These are phyloP conservation scores for Boletellus emodensis DNA, from an alignment of 768 basidiomycete genomes.

Conservation along the genomic window DNA sequence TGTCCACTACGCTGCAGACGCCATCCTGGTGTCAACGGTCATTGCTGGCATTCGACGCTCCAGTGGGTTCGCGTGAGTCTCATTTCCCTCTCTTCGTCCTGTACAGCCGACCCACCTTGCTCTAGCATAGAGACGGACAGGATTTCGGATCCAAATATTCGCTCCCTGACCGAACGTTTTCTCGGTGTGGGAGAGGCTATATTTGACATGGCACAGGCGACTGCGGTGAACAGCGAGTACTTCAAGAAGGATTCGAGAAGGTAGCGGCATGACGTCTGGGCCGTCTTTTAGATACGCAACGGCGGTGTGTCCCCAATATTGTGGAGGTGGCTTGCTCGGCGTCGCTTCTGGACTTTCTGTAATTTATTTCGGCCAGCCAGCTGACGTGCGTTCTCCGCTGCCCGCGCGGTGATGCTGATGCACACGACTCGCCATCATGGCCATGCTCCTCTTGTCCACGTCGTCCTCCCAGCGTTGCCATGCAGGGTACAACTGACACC, in stretches of 20 bases:
- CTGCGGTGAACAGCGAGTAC: slow-evolving; percentile 82
- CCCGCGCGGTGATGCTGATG: slow-evolving; percentile 4
- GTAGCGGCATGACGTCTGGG: slow-evolving; percentile 12
- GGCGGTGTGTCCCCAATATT: slow-evolving; percentile 3
- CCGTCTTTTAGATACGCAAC: not conserved
- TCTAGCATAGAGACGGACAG: slow-evolving; percentile 59
- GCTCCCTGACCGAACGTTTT: slow-evolving; percentile 75
- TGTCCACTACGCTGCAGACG: slow-evolving; percentile 80
- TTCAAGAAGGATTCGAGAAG: slow-evolving; percentile 58
- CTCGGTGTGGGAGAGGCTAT: slow-evolving; percentile 84
- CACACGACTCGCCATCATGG: slow-evolving; percentile 3
- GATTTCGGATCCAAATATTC: slow-evolving; percentile 75
- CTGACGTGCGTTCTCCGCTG: slow-evolving; percentile 23
- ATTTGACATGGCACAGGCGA: slow-evolving; percentile 80
- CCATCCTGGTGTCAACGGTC: slow-evolving; percentile 81
- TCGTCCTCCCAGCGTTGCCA: not conserved
- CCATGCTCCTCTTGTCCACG: slow-evolving; percentile 7
- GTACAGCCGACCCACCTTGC: slow-evolving; percentile 1
- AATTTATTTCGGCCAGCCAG: slow-evolving; percentile 25
- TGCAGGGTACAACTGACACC: too few species aligned
- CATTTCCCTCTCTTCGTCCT: slow-evolving; percentile 2
- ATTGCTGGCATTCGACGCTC: slow-evolving; percentile 88
- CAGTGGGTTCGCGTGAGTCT: slow-evolving; percentile 83
- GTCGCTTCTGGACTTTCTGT: slow-evolving; percentile 23
- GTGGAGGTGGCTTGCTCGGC: slow-evolving; percentile 8